Conservation (phyloP, 2,329 filamentous ascomycete genomes). For the Apiospora pterosperma region DNA sequence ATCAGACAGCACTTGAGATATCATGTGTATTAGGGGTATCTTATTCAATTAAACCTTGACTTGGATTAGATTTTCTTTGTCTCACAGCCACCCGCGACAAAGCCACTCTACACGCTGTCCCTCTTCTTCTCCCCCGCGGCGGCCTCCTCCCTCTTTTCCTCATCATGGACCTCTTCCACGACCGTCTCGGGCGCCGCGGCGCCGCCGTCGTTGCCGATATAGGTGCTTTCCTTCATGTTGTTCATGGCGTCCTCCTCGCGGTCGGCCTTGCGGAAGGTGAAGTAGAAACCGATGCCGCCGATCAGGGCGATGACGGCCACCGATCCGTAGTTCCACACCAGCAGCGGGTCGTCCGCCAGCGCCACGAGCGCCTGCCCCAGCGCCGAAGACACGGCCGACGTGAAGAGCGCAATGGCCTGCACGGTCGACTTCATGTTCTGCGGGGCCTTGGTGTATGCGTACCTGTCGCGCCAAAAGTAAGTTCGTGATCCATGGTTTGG, state of each 20-base stretch:
- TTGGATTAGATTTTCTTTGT: neutral
- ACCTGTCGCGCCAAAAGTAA: constrained; percentile 50
- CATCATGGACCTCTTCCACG: neutral
- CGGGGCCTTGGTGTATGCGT: constrained; percentile 66
- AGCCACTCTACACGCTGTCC: neutral
- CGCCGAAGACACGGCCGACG: constrained; percentile 54
- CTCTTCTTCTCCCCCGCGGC: neutral
- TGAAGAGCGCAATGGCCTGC: constrained; percentile 53
- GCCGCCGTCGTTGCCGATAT: neutral
- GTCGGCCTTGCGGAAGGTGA: constrained; percentile 62
- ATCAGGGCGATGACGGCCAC: constrained; percentile 60
- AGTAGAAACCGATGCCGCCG: constrained; percentile 65
- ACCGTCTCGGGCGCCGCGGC: neutral
- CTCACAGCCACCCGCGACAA: neutral
- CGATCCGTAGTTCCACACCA: constrained; percentile 59
- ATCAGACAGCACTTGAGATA: neutral
- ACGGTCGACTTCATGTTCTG: constrained; percentile 61
- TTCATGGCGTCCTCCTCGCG: constrained; percentile 67
- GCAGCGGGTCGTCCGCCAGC: constrained; percentile 36
- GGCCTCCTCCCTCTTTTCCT: neutral
- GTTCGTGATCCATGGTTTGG: neutral
- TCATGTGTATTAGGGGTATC: neutral
- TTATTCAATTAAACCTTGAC: neutral
- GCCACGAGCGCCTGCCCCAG: constrained; percentile 42
- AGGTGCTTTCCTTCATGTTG: constrained; percentile 9